Evolutionary conservation across 2,329 filamentous ascomycete species (phyloP).

Genomic region (Neurospora sp.): DNA sequence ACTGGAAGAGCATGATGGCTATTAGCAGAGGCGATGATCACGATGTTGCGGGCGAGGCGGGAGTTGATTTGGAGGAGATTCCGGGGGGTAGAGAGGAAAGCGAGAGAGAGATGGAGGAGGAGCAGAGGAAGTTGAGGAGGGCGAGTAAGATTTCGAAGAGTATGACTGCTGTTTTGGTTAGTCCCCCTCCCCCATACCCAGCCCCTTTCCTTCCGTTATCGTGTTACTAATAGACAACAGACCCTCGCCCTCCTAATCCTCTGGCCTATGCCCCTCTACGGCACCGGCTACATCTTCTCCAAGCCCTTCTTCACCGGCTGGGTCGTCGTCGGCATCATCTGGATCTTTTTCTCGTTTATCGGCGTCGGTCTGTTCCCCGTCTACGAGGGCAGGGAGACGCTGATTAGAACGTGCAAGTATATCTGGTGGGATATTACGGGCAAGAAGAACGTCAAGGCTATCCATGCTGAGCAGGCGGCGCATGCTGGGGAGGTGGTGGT

Average conservation of each 20-base stretch:
- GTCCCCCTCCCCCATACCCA: conserved; percentile 1
- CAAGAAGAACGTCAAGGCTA: conserved; percentile 23
- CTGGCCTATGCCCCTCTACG: conserved; percentile 92
- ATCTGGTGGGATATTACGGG: conserved; percentile 52
- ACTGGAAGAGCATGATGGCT: conserved; percentile 73
- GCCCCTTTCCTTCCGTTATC: neutral
- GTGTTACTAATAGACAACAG: conserved; percentile 8
- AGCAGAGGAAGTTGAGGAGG: conserved; percentile 25
- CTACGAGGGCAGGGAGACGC: conserved; percentile 65
- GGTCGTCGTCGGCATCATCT: conserved; percentile 67
- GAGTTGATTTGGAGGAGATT: conserved; percentile 55
- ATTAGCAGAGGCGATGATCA: conserved; percentile 74
- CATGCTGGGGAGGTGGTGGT: neutral
- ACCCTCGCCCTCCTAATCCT: conserved; percentile 66
- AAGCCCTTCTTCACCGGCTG: conserved; percentile 77
- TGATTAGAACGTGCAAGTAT: conserved; percentile 47
- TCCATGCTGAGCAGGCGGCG: conserved; percentile 18
- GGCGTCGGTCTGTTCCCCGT: conserved; percentile 75
- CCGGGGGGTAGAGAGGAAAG: conserved; percentile 33
- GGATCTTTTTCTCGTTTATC: conserved; percentile 63
- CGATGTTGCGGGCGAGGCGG: conserved; percentile 53
- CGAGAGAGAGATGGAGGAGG: conserved; percentile 29
- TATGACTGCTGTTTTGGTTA: conserved; percentile 23
- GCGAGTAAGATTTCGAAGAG: conserved; percentile 25
- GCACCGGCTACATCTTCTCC: conserved; percentile 68